phyloP scores from a whole-genome alignment of 1,139 yeast species.

The Scheffersomyces parashehatae region DNA sequence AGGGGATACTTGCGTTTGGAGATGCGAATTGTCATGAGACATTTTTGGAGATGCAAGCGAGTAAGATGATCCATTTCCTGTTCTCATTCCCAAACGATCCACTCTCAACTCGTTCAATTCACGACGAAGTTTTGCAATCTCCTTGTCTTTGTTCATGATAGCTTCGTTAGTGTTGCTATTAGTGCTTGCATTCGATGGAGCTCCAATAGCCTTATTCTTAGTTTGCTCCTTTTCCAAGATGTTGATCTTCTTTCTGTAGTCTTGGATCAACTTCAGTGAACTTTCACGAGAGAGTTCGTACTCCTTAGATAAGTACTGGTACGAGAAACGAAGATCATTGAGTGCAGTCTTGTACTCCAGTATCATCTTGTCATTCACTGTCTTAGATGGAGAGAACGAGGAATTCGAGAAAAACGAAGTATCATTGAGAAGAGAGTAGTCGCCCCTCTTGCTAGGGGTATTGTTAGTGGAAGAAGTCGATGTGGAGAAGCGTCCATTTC shows the following conservation, averaged over 20 bases:
- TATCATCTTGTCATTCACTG: slow-evolving; percentile 25
- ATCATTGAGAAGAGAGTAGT: slow-evolving; percentile 22
- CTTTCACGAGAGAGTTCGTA: slow-evolving; percentile 57
- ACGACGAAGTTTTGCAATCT: slow-evolving; percentile 46
- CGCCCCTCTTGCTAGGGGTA: background rate
- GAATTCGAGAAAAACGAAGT: slow-evolving; percentile 27
- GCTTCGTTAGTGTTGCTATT: slow-evolving; percentile 27
- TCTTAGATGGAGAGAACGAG: slow-evolving; percentile 18
- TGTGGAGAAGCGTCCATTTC: no score
- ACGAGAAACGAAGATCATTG: slow-evolving; percentile 62
- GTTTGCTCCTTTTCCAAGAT: slow-evolving; percentile 44
- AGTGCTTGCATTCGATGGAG: slow-evolving; percentile 21
- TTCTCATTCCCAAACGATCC: slow-evolving; percentile 44
- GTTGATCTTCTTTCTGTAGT: slow-evolving; percentile 46
- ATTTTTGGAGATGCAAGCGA: slow-evolving; percentile 11
- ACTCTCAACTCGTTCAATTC: slow-evolving; percentile 51
- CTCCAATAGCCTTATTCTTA: slow-evolving; percentile 20
- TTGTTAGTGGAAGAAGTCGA: background rate
- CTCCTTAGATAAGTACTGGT: slow-evolving; percentile 60
- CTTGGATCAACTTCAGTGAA: slow-evolving; percentile 48
- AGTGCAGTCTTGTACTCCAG: slow-evolving; percentile 56
- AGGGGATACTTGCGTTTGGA: slow-evolving; percentile 22
- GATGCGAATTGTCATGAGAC: slow-evolving; percentile 7
- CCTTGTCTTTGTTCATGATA: slow-evolving; percentile 43
- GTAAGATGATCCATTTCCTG: slow-evolving; percentile 7